Percentiles rank a stretch among this genome's conserved stretches.
Conservation (phyloP, 2,329 filamentous ascomycete species). For the Cladosporium sp. region DNA sequence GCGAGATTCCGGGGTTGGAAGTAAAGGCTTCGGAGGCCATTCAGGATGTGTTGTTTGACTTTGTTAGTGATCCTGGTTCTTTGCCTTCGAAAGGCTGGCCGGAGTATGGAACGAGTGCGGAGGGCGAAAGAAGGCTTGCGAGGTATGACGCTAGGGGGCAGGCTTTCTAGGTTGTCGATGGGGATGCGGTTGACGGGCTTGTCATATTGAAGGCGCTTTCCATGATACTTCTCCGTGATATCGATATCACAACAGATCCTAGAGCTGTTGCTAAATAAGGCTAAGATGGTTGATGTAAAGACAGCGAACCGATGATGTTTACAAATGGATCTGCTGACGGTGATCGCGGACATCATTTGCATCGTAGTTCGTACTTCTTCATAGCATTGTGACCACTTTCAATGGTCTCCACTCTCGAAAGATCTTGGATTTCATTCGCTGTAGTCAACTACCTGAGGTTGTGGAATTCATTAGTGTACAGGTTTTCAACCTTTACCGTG, state of each 20-base stretch:
- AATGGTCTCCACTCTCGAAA: too few relatives aligned
- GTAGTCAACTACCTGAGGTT: not conserved
- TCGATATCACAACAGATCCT: too few relatives aligned
- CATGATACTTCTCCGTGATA: constrained; percentile 9
- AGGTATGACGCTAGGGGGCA: constrained; percentile 26
- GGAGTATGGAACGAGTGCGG: constrained; percentile 27
- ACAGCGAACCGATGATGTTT: too few relatives aligned
- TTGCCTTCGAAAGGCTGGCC: constrained; percentile 35
- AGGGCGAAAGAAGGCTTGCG: constrained; percentile 21
- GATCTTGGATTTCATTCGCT: not conserved
- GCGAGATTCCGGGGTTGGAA: constrained; percentile 35
- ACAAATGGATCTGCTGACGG: too few relatives aligned
- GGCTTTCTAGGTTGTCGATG: constrained; percentile 24
- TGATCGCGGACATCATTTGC: too few relatives aligned
- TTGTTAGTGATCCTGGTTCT: constrained; percentile 36
- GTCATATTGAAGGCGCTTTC: constrained; percentile 6
- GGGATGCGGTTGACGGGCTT: constrained; percentile 23
- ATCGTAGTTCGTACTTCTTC: too few relatives aligned
- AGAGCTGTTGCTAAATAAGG: too few relatives aligned
- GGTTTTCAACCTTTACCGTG: not conserved
- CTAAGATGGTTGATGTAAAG: too few relatives aligned
- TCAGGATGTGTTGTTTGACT: constrained; percentile 41
- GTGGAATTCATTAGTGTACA: constrained; percentile 18
- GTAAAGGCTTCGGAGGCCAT: constrained; percentile 34
- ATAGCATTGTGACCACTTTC: not conserved